phyloP scores from a whole-genome alignment of 2,329 filamentous ascomycete genomes.

The Xylogone sp. region DNA sequence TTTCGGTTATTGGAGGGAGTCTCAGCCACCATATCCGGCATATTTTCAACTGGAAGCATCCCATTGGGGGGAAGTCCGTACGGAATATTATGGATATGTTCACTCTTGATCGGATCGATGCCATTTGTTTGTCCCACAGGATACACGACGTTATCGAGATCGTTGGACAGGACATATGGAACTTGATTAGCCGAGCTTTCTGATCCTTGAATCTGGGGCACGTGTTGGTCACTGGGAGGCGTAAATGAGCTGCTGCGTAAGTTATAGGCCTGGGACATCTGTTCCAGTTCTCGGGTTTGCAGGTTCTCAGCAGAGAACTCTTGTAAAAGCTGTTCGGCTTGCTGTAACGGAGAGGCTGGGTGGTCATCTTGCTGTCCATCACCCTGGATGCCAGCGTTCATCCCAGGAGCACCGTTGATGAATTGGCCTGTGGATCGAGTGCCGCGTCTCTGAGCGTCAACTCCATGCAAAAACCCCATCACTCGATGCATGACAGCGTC shows the following conservation, averaged over 20 bases:
- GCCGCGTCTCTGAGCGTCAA: constrained; percentile 61
- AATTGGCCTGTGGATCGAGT: constrained; percentile 43
- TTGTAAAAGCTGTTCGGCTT: constrained; percentile 62
- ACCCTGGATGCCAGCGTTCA: constrained; percentile 26
- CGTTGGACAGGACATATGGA: constrained; percentile 40
- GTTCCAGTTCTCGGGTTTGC: constrained; percentile 61
- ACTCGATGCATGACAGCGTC: constrained; percentile 69
- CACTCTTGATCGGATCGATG: constrained; percentile 91
- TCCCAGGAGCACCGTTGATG: constrained; percentile 34
- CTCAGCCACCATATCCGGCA: constrained; percentile 39
- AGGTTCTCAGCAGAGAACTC: constrained; percentile 64
- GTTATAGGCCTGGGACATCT: constrained; percentile 46
- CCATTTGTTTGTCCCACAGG: constrained; percentile 87
- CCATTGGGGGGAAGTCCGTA: constrained; percentile 72
- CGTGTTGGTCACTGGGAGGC: constrained; percentile 24
- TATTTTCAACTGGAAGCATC: constrained; percentile 39
- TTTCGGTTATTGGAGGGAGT: constrained; percentile 40
- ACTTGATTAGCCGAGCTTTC: constrained; percentile 45
- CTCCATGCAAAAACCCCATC: constrained; percentile 62
- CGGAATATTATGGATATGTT: constrained; percentile 91
- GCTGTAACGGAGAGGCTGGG: constrained; percentile 63
- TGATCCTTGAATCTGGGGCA: constrained; percentile 30
- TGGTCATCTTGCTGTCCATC: constrained; percentile 46
- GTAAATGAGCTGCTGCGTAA: constrained; percentile 26
- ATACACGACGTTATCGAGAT: constrained; percentile 75